Evolutionary conservation across 1,284 basidiomycete species (phyloP).

Genomic region (Papiliotrema flavescens): DNA sequence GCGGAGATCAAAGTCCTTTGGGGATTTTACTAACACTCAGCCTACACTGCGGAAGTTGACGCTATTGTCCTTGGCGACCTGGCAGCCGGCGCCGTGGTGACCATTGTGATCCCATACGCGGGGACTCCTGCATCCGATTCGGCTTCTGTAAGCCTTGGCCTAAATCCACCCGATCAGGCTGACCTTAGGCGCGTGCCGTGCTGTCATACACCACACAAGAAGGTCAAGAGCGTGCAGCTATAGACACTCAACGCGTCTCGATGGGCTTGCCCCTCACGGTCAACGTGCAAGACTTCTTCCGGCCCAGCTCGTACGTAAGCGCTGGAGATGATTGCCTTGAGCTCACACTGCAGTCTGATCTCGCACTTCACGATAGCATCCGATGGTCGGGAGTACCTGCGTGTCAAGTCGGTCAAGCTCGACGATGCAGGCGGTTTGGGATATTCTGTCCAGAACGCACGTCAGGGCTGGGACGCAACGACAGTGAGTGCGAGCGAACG

Average conservation of each 20-base stretch:
- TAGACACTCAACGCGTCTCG: constrained; percentile 32
- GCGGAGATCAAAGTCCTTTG: background rate
- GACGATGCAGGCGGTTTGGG: constrained; percentile 8
- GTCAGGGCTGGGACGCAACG: constrained; percentile 15
- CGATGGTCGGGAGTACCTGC: constrained; percentile 40
- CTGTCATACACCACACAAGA: constrained; percentile 20
- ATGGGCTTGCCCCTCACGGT: constrained; percentile 48
- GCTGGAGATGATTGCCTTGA: background rate
- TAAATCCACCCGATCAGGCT: background rate
- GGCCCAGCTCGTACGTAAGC: constrained; percentile 38
- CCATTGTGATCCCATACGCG: background rate
- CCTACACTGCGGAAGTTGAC: background rate
- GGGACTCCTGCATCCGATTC: background rate
- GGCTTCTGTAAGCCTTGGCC: background rate
- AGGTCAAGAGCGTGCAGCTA: constrained; percentile 12
- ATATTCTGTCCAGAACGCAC: constrained; percentile 9
- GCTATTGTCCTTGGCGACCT: background rate
- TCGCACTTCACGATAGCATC: constrained; percentile 49
- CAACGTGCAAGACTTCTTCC: constrained; percentile 51
- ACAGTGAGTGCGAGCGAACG: constrained; percentile 13
- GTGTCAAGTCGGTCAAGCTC: constrained; percentile 33
- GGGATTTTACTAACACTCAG: background rate
- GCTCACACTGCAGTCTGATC: constrained; percentile 29
- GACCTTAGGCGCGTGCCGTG: constrained; percentile 23
- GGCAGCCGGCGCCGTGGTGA: background rate